Base-by-base conservation (phyloP, 2,329 filamentous ascomycete species). In the Claviceps digitariae region DNA sequence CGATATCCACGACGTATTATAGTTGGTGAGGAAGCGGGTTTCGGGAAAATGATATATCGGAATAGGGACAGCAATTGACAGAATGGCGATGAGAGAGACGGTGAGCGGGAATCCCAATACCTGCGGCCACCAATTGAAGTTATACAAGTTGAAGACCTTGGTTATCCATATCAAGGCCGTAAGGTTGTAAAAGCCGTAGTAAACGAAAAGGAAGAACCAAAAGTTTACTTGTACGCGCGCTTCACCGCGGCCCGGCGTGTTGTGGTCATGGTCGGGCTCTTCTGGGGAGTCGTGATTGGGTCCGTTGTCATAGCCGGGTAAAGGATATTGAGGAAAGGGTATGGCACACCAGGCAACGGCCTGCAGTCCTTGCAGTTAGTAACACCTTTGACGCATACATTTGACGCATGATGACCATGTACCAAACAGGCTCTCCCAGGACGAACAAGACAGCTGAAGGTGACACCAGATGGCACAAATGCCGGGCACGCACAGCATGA, bases 91-190 rank as follows among this genome's bases (percentile, higher is more conserved):
- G 43, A 81, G 66, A 4, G 76, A 75, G 50, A 84, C 72, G 17
- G 82, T 85, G n/a, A 80, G 59, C 0, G 81, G 79, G 56, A 85
- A 84, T 1, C 82, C 82, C 7, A 85, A 69, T 7, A 75, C 75
- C 53, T 78, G 71, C 8, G 82, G 82, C 82, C 82, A 86, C 82
- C 82, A 86, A 67, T 86, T 86, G 54, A 86, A 70, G 56, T 77
- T 81, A 70, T 86, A 86, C 23, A 86, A 72, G 60, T 86, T 86
- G 65, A 86, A 86, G 5, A 85, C 75, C 62, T 84, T 85, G 48
- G 82, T 86, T 62, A 86, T 84, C 81, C 82, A 86, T 56, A 83
- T 77, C 59, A 86, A 67, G 2, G 82, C 82, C 4, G 80, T 83
- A 25, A 84, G 62, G 62, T 82, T 84, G 66, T 86, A 86, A 59